Percentiles rank a stretch among this genome's conserved stretches.
These are phyloP conservation scores for Ehretia macrophylla DNA, from an alignment of 257 asterid genomes.

Conservation along the genomic window DNA sequence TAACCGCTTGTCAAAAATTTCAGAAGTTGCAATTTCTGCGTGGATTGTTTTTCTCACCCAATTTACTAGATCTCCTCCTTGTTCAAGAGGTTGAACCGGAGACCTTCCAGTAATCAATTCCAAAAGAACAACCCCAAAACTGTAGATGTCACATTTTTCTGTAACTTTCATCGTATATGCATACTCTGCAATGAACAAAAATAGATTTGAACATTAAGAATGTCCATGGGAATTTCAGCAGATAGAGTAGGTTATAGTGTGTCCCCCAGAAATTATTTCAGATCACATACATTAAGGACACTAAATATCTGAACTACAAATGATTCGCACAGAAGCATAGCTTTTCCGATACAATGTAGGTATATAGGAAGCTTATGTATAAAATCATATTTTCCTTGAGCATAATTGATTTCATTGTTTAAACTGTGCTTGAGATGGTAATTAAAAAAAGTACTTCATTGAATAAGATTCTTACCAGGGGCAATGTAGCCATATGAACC, in stretches of 20 bases:
- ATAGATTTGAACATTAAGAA: neutral
- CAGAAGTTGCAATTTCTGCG: slow-evolving; percentile 29
- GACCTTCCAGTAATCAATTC: slow-evolving; percentile 75
- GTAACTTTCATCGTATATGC: slow-evolving; percentile 97
- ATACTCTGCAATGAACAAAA: slow-evolving; percentile 47
- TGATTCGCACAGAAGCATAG: too few species aligned
- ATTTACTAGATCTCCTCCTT: slow-evolving; percentile 76
- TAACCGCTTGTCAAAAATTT: slow-evolving; percentile 58
- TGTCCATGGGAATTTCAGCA: neutral
- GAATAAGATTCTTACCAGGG: slow-evolving; percentile 53
- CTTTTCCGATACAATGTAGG: too few species aligned
- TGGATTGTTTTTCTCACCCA: slow-evolving; percentile 63
- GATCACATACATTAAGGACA: too few species aligned
- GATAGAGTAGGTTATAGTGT: too few species aligned
- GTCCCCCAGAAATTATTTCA: too few species aligned
- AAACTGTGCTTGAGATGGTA: neutral
- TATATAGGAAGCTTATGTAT: too few species aligned
- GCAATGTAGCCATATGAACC: slow-evolving; percentile 96
- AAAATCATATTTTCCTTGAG: neutral
- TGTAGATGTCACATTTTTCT: slow-evolving; percentile 80
- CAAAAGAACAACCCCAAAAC: slow-evolving; percentile 77
- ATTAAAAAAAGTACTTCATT: neutral
- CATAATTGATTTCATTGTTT: neutral
- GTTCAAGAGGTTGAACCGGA: slow-evolving; percentile 82
- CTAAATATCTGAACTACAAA: too few species aligned